These are phyloP conservation scores for Apiospora phragmitis DNA, from an alignment of 2,329 filamentous ascomycete species.

Conservation along the genomic window DNA sequence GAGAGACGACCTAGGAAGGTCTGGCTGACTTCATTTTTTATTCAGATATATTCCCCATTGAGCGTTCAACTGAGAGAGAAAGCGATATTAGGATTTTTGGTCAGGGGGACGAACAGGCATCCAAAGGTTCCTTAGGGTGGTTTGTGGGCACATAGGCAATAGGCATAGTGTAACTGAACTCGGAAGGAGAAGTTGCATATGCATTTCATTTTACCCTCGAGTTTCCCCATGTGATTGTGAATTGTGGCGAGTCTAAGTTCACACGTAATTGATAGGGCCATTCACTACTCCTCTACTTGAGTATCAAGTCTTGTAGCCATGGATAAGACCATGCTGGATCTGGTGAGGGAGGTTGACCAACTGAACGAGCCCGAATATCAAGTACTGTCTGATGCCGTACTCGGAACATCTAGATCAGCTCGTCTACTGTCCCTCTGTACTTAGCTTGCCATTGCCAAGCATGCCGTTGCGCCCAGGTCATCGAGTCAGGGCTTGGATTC, in stretches of 20 bases:
- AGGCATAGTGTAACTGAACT: not conserved
- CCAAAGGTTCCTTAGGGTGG: not conserved
- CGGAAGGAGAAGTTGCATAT: constrained; percentile 4
- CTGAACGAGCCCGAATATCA: not conserved
- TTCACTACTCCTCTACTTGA: not conserved
- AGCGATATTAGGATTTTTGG: not conserved
- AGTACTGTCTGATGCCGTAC: not conserved
- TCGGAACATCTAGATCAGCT: not conserved
- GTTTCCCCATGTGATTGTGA: not conserved
- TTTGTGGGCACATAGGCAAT: constrained; percentile 1
- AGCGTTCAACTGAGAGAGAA: constrained; percentile 7
- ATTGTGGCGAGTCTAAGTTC: not conserved
- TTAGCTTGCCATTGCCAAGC: not conserved
- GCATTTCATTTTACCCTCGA: not conserved
- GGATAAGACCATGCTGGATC: not conserved
- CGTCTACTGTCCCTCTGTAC: no score
- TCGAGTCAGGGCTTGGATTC: not conserved
- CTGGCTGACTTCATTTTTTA: not conserved
- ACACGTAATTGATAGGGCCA: not conserved
- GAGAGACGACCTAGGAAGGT: not conserved
- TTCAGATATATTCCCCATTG: constrained; percentile 13
- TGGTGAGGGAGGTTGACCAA: no score
- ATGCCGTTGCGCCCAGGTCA: not conserved
- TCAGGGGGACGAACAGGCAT: not conserved
- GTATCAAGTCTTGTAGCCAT: no score